phyloP scores from a whole-genome alignment of 441 rosid genomes.

The Codiaeum variegatum region DNA sequence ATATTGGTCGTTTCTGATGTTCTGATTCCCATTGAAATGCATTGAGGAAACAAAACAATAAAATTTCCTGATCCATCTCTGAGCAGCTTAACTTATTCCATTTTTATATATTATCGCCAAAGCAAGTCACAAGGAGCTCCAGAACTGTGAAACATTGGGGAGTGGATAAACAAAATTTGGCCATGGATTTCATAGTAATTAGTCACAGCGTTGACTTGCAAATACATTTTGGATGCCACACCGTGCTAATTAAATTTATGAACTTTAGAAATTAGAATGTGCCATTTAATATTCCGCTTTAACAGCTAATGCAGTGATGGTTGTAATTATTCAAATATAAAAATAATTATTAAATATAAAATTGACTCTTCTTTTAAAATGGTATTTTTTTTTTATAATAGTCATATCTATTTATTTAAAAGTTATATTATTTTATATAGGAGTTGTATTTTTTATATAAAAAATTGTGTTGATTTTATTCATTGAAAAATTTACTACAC shows the following conservation, averaged over 20 bases:
- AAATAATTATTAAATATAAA: no score
- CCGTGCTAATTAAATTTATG: neutral
- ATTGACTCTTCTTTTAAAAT: no score
- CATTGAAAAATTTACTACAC: no score
- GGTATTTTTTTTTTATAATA: no score
- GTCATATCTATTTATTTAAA: no score
- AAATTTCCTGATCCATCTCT: neutral
- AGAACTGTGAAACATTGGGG: neutral
- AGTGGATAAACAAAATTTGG: neutral
- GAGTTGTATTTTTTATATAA: no score
- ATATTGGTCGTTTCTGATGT: neutral
- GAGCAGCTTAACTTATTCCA: neutral
- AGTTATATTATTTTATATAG: no score
- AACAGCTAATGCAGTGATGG: no score
- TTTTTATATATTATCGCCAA: neutral
- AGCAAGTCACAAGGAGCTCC: neutral
- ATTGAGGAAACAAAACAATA: slow-evolving; percentile 16
- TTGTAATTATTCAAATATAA: no score
- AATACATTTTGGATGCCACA: neutral
- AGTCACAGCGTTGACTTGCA: neutral
- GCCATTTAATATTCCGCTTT: no score
- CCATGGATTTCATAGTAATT: neutral
- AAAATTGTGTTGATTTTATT: no score
- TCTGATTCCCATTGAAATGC: slow-evolving; percentile 8
- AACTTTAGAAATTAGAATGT: neutral